Conservation (phyloP, 305 asterid genomes). For the Fraxinus sp. region DNA sequence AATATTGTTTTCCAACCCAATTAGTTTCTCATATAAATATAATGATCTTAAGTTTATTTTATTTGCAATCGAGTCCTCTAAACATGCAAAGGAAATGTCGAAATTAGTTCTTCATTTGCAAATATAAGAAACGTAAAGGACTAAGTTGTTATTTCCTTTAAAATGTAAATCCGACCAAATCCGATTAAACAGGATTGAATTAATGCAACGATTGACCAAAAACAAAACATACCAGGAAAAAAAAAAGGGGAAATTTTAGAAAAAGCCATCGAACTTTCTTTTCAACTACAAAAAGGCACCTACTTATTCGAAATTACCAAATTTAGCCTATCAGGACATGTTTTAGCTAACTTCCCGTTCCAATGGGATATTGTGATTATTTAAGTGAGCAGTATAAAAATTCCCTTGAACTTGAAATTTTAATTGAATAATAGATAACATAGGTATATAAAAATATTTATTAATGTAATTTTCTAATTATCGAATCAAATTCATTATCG, state of each 20-base stretch:
- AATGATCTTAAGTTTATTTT: background rate
- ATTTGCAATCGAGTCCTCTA: background rate
- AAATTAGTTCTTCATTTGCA: background rate
- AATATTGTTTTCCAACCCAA: background rate
- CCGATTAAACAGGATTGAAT: background rate
- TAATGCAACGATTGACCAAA: background rate
- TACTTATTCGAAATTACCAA: background rate
- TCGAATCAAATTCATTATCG: background rate
- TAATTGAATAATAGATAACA: background rate
- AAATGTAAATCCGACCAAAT: background rate
- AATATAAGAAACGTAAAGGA: background rate
- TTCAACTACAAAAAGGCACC: background rate
- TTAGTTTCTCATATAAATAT: background rate
- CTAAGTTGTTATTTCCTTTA: background rate
- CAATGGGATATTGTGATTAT: background rate
- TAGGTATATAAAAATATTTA: background rate
- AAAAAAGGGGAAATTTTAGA: background rate
- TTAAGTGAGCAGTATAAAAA: too few species aligned
- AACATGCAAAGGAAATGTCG: background rate
- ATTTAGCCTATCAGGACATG: background rate
- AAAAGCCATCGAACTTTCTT: background rate
- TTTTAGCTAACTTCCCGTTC: background rate
- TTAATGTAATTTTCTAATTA: background rate
- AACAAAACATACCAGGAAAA: background rate
- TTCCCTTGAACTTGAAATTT: background rate